Conservation (phyloP, 352 stramenopile species). For the Ophiocytium majus region DNA sequence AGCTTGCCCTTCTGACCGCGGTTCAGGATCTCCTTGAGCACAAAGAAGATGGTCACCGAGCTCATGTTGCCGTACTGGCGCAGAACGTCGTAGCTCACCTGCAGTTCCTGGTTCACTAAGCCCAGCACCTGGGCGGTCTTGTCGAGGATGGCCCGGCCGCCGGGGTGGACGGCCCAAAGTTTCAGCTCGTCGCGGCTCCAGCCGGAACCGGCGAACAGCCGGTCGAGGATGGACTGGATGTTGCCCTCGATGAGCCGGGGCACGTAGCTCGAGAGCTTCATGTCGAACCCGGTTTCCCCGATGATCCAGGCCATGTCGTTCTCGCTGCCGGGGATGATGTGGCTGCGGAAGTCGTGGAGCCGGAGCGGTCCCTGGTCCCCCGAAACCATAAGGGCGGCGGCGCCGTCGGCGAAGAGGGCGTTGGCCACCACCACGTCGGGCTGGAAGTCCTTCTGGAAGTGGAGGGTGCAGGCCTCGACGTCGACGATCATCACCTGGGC, state of each 20-base stretch:
- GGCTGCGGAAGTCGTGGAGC: not conserved
- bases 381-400: not conserved
- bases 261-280: not conserved
- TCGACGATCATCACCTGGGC: not conserved
- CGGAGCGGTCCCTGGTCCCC: not conserved
- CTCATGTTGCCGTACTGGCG: not conserved
- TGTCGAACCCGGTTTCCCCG: not conserved
- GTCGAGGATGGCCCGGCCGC: not conserved
- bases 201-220: too few species aligned
- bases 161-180: not conserved
- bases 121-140: not conserved
- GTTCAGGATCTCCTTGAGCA: slow-evolving; percentile 6
- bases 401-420: not conserved
- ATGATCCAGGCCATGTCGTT: not conserved
- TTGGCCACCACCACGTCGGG: not conserved
- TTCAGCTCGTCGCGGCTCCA: not conserved
- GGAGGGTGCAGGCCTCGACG: not conserved
- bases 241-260: not conserved
- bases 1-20: not conserved
- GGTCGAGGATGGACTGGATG: not conserved
- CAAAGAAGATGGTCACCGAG: not conserved
- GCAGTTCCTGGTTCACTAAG: not conserved
- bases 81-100: not conserved
- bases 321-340: not conserved
- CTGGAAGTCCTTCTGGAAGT: not conserved